phyloP scores from a whole-genome alignment of 2,329 filamentous ascomycete species.

The Aspergillus transmontanensis region DNA sequence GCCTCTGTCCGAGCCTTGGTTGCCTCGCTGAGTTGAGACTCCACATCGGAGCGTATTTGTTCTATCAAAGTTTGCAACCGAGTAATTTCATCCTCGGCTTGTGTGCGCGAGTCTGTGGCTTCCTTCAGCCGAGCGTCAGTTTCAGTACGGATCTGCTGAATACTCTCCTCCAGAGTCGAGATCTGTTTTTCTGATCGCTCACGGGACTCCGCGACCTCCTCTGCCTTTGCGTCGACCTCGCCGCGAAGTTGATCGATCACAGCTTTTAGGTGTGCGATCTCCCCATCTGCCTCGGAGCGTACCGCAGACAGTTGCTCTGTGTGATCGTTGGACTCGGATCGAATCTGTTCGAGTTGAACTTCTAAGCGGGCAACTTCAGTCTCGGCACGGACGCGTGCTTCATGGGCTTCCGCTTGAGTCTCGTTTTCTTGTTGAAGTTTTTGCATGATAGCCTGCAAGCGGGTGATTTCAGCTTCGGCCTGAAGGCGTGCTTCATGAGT shows the following conservation, averaged over 20 bases:
- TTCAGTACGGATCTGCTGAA: constrained; percentile 26
- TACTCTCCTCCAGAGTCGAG: constrained; percentile 29
- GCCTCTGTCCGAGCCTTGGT: constrained; percentile 33
- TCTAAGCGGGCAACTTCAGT: constrained; percentile 18
- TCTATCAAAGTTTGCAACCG: constrained; percentile 30
- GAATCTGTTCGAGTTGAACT: constrained; percentile 18
- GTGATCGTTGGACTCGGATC: constrained; percentile 16
- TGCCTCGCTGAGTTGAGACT: constrained; percentile 33
- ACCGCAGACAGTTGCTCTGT: constrained; percentile 22
- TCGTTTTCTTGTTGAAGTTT: constrained; percentile 33
- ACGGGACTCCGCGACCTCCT: constrained; percentile 27
- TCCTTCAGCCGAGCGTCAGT: constrained; percentile 25
- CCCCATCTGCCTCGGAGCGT: constrained; percentile 26
- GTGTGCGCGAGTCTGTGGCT: constrained; percentile 20
- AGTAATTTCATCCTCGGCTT: constrained; percentile 25
- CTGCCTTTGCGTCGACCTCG: constrained; percentile 19
- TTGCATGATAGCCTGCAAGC: constrained; percentile 54
- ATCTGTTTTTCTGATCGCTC: constrained; percentile 32
- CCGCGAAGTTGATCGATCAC: constrained; percentile 38
- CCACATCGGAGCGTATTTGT: constrained; percentile 35
- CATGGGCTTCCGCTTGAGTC: constrained; percentile 16
- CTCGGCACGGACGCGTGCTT: constrained; percentile 22
- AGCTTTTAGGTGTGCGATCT: constrained; percentile 30
- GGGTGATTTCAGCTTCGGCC: constrained; percentile 28
- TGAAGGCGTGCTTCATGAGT: neutral